phyloP scores from a whole-genome alignment of 2,329 filamentous ascomycete species.

The Aspergillus sp. region DNA sequence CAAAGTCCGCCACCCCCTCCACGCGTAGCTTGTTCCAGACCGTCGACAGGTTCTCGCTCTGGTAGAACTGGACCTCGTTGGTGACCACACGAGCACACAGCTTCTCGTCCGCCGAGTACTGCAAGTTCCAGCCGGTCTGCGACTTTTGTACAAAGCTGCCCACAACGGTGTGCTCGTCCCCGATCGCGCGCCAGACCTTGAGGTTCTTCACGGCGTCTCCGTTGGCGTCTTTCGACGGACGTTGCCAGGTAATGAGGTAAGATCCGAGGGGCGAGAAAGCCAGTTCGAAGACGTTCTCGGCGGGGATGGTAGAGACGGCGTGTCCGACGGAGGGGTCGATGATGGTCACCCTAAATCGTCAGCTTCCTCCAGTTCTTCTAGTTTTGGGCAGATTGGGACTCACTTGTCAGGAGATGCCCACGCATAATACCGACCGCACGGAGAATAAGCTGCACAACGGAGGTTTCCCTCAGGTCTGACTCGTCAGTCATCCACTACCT shows the following conservation, averaged over 20 bases:
- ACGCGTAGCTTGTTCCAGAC: constrained; percentile 95
- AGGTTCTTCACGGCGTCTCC: constrained; percentile 94
- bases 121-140: constrained; percentile 92
- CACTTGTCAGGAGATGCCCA: constrained; percentile 79
- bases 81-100: constrained; percentile 90
- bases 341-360: constrained; percentile 60
- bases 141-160: constrained; percentile 93
- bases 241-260: constrained; percentile 95
- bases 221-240: constrained; percentile 82
- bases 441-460: constrained; percentile 90
- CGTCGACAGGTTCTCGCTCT: constrained; percentile 73
- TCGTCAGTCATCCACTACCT: neutral
- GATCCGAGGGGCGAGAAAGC: constrained; percentile 89
- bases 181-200: constrained; percentile 84
- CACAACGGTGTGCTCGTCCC: constrained; percentile 62
- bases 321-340: constrained; percentile 73
- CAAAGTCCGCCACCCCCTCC: constrained; percentile 85
- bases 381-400: constrained; percentile 11
- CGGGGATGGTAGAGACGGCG: constrained; percentile 65
- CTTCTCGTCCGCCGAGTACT: constrained; percentile 89
- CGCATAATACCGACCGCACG: constrained; percentile 91
- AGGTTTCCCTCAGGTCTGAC: constrained; percentile 82
- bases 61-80: constrained; percentile 96
- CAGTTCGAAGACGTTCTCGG: constrained; percentile 84
- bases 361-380: neutral